phyloP scores from a whole-genome alignment of 2,329 filamentous ascomycete species.

The Sclerotinia nivalis region DNA sequence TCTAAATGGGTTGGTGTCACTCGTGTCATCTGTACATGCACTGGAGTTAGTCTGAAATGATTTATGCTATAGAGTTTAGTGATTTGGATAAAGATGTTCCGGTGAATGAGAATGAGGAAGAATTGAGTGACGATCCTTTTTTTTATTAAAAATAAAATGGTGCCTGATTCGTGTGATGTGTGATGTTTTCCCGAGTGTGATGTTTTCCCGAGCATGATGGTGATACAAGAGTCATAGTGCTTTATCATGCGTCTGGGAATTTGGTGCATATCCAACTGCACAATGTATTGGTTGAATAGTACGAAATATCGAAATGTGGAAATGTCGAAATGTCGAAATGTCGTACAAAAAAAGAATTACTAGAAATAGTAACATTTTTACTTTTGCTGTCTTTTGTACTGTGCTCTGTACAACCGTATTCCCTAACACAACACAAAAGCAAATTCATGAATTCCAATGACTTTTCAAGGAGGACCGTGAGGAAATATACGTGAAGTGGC shows the following conservation, averaged over 20 bases:
- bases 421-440: neutral
- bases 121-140: neutral
- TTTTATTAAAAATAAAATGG: too few species aligned
- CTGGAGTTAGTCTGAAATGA: neutral
- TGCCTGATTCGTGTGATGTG: constrained; percentile 9
- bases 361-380: constrained; percentile 3
- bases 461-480: neutral
- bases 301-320: too few species aligned
- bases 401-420: neutral
- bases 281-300: neutral
- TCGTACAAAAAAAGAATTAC: neutral
- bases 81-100: neutral
- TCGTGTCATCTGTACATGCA: neutral
- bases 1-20: neutral
- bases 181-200: neutral
- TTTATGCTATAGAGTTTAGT: constrained; percentile 1
- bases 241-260: neutral
- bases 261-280: neutral
- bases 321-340: neutral
- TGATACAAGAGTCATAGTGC: neutral
- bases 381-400: neutral
- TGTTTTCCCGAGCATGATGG: neutral
- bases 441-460: neutral
- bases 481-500: neutral
- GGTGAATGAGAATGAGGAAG: neutral